Base-by-base conservation (phyloP, 2,329 filamentous ascomycete species). In the Talaromyces sp. region DNA sequence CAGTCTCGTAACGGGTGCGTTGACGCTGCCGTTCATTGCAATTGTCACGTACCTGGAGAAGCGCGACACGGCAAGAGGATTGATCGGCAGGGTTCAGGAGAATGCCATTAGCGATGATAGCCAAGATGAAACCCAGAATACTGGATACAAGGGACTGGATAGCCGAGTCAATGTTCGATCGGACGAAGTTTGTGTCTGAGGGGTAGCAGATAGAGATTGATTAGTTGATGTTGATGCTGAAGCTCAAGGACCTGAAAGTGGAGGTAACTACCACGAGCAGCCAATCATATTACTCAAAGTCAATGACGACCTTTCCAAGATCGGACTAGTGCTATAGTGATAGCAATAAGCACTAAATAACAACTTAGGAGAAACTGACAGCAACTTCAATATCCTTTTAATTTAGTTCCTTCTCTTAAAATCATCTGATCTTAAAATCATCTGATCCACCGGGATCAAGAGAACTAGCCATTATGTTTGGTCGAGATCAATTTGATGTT, bases 21-120 rank as follows among this genome's bases (percentile, higher is more conserved):
- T 77, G 63, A 75, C 75, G 0, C 64, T 79, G 5, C 77, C 76
- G 0, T 69, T 77, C 0, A 73, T 78, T 9, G 64, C 70, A 2
- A 42, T 78, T 0, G 78, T 79, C 66, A 73, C 75, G 1, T 75
- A 70, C 58, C 63, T 79, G 6, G 76, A 78, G 64, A 74, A 66
- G 48, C 64, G 67, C 40, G 73, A 68, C 39, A 58, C 69, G 2
- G 61, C 63, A 11, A 68, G 50, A 28, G 72, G 72, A 1, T 66
- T 64, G 48, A 70, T 74, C 63, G 72, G 71, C 12, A 46, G 56
- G 50, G 14, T 63, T 11, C 33, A n/a, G 2, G 40, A 37, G n/a
- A 57, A 50, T 40, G 23, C 18, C 11, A 33, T 28, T 6, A 21
- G 18, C 18, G 12, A 8, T 59, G 23, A 23, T 14, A 18, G 9